phyloP scores from a whole-genome alignment of 164 flowering plant genomes.

The Vitis amurensis region DNA sequence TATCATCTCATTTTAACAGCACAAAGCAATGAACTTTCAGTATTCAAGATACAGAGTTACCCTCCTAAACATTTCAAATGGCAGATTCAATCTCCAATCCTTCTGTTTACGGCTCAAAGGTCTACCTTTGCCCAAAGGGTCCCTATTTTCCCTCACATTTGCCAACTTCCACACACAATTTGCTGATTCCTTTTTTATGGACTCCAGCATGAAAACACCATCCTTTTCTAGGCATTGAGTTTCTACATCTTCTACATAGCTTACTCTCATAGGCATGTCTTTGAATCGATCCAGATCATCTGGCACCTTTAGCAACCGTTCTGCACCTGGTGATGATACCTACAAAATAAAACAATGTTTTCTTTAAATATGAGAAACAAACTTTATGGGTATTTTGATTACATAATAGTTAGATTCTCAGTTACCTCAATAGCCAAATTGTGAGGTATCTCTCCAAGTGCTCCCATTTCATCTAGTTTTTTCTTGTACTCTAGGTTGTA shows the following conservation, averaged over 20 bases:
- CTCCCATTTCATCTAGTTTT: conserved; percentile 71
- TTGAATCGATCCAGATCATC: conserved; percentile 78
- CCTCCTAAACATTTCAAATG: conserved; percentile 45
- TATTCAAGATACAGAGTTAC: conserved; percentile 61
- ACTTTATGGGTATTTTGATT: neutral
- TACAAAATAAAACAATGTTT: conserved; percentile 23
- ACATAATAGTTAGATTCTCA: neutral
- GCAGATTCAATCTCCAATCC: conserved; percentile 76
- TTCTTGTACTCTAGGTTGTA: conserved; percentile 64
- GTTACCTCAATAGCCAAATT: conserved; percentile 85
- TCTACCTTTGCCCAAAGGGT: conserved; percentile 68
- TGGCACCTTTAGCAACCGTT: conserved; percentile 76
- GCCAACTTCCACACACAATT: conserved; percentile 87
- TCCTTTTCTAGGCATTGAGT: conserved; percentile 32
- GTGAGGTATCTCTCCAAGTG: conserved; percentile 66
- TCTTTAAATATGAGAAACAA: neutral
- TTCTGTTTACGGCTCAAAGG: conserved; percentile 73
- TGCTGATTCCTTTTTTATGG: conserved; percentile 50
- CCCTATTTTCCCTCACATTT: conserved; percentile 80
- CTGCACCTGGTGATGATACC: conserved; percentile 98
- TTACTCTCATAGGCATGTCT: conserved; percentile 74
- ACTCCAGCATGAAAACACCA: conserved; percentile 66
- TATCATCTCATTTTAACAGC: neutral
- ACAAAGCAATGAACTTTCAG: conserved; percentile 9
- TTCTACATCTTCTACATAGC: conserved; percentile 45